Evolutionary conservation across 2,329 filamentous ascomycete genomes (phyloP).

Genomic region (Pyrenochaeta sp.): DNA sequence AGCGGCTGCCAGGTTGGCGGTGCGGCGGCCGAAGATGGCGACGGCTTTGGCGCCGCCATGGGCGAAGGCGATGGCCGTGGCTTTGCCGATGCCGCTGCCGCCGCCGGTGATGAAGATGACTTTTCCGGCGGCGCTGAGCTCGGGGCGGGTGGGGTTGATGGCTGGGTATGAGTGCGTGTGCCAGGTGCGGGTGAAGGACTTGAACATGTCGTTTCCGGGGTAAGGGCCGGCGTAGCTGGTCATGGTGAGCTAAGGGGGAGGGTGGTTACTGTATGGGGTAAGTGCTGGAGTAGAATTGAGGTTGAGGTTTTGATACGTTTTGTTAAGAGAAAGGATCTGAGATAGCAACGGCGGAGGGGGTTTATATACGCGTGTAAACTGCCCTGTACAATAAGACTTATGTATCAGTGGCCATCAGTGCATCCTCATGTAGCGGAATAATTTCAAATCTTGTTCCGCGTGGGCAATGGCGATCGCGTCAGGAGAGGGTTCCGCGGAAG

Average conservation of each 20-base stretch:
- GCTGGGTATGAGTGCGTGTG: conserved; percentile 20
- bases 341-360: not conserved
- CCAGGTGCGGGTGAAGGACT: conserved; percentile 15
- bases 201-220: conserved; percentile 11
- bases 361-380: conserved; percentile 9
- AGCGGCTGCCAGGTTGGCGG: conserved; percentile 9
- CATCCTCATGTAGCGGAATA: not conserved
- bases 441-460: conserved; percentile 13
- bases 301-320: conserved; percentile 10
- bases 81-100: conserved; percentile 15
- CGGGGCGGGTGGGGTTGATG: conserved; percentile 35
- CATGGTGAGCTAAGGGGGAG: conserved; percentile 9
- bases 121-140: conserved; percentile 23
- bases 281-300: conserved; percentile 2
- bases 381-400: not conserved
- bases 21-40: conserved; percentile 33
- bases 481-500: conserved; percentile 10
- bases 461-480: conserved; percentile 5
- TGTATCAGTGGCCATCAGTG: conserved; percentile 3
- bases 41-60: conserved; percentile 11
- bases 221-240: conserved; percentile 13
- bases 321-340: conserved; percentile 6
- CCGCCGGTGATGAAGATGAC: conserved; percentile 45
- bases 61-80: conserved; percentile 11
- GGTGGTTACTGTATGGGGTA: not conserved